Percentiles rank a stretch among this genome's conserved stretches.
Conservation (phyloP, 495 filamentous ascomycete genomes). For the Lophiotrema nucula region DNA sequence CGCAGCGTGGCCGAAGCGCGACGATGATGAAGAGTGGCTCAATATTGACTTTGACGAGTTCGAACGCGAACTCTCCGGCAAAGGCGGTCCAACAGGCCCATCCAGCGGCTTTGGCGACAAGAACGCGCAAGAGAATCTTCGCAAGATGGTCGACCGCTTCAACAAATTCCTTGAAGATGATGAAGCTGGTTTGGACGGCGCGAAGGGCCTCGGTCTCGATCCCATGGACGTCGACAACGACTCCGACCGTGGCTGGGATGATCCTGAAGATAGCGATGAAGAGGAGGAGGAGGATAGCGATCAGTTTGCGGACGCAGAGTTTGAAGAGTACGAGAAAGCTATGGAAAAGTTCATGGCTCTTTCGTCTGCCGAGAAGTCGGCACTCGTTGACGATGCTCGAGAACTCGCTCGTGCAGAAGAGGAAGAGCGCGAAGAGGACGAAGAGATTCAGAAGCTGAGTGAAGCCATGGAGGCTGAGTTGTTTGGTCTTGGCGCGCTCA, state of each 20-base stretch:
- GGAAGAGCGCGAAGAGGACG: conserved; percentile 41
- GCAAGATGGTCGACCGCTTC: conserved; percentile 86
- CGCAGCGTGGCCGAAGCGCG: conserved; percentile 58
- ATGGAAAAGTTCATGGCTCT: conserved; percentile 50
- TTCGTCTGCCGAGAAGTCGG: conserved; percentile 18
- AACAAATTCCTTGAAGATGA: conserved; percentile 93
- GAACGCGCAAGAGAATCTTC: conserved; percentile 75
- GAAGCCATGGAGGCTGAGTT: conserved; percentile 80
- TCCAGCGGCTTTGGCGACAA: conserved; percentile 70
- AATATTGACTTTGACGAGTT: conserved; percentile 89
- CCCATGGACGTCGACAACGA: conserved; percentile 56
- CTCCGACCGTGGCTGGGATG: conserved; percentile 17
- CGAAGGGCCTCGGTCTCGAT: conserved; percentile 65
- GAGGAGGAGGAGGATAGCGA: conserved; percentile 47
- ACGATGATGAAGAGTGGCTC: conserved; percentile 89
- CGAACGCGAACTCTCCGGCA: conserved; percentile 70
- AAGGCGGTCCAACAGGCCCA: conserved; percentile 19
- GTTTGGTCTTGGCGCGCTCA: conserved; percentile 69
- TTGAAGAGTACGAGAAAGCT: conserved; percentile 76
- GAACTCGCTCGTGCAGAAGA: conserved; percentile 20
- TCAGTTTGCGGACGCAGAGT: conserved; percentile 29
- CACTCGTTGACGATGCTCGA: conserved; percentile 18
- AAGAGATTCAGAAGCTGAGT: conserved; percentile 70
- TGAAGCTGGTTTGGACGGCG: conserved; percentile 72
- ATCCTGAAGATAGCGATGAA: conserved; percentile 18